phyloP scores from a whole-genome alignment of 1,284 basidiomycete species.

The Neolentinus lepideus region DNA sequence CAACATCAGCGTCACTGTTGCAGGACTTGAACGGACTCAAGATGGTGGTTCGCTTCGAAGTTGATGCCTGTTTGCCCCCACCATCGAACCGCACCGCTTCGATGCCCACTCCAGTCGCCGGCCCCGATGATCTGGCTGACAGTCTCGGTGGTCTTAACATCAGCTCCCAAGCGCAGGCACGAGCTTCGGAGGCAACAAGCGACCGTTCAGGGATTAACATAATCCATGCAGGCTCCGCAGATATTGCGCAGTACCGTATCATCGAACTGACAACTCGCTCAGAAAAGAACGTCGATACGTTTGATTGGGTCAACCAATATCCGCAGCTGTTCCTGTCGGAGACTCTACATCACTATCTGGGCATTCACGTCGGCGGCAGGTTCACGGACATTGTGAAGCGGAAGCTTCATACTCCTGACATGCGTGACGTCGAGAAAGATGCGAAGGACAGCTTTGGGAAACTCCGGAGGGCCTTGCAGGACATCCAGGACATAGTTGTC shows the following conservation, averaged over 20 bases:
- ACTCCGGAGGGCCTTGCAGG: constrained; percentile 7
- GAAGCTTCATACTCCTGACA: constrained; percentile 16
- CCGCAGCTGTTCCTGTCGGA: constrained; percentile 45
- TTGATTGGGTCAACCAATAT: constrained; percentile 31
- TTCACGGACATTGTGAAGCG: constrained; percentile 32
- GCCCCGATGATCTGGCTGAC: constrained; percentile 9
- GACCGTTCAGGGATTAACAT: constrained; percentile 8
- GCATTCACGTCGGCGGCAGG: constrained; percentile 32
- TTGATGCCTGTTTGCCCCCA: constrained; percentile 35
- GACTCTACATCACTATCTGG: constrained; percentile 39
- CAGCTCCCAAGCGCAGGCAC: background rate
- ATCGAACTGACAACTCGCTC: constrained; percentile 34
- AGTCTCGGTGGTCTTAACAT: constrained; percentile 7
- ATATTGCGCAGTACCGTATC: constrained; percentile 27
- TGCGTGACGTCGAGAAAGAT: background rate
- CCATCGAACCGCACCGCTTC: background rate
- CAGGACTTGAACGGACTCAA: constrained; percentile 40
- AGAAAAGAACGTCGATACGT: constrained; percentile 8
- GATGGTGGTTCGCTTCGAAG: constrained; percentile 43
- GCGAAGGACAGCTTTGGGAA: constrained; percentile 10
- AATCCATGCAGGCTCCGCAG: constrained; percentile 11
- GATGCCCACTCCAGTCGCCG: background rate
- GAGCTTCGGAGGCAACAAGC: background rate
- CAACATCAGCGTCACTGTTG: background rate
- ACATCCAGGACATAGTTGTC: constrained; percentile 8